Conservation (phyloP, 352 stramenopile species). For the Phytophthora fragariaefolia region DNA sequence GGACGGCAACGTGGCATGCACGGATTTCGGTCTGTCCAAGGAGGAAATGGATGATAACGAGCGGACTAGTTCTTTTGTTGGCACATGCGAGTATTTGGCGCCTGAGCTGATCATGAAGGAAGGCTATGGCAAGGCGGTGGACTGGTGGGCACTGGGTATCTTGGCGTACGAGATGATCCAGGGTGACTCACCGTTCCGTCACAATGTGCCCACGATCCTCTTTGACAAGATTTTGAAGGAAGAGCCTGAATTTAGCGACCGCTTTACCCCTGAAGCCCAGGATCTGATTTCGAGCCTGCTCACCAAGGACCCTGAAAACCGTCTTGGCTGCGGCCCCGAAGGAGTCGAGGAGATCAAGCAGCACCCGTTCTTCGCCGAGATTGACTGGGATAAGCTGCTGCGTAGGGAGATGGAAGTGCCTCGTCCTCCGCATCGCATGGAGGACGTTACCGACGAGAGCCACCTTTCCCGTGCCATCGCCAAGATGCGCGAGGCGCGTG, state of each 20-base stretch:
- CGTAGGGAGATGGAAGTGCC: constrained; percentile 67
- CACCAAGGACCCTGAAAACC: constrained; percentile 58
- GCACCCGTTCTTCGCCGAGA: constrained; percentile 72
- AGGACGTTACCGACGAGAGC: constrained; percentile 76
- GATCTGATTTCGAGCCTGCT: constrained; percentile 70
- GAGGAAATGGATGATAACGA: constrained; percentile 78
- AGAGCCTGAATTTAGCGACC: constrained; percentile 71
- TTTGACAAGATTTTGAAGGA: constrained; percentile 86
- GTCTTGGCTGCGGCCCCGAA: constrained; percentile 63
- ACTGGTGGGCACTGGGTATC: constrained; percentile 84
- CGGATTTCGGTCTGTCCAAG: constrained; percentile 79
- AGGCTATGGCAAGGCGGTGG: constrained; percentile 72
- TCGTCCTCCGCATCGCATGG: constrained; percentile 71
- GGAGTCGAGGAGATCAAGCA: constrained; percentile 77
- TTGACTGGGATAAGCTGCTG: constrained; percentile 74
- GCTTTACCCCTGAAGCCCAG: constrained; percentile 69
- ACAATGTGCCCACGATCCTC: constrained; percentile 67
- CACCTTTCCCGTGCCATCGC: constrained; percentile 67
- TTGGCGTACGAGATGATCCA: constrained; percentile 81
- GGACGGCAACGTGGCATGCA: constrained; percentile 74
- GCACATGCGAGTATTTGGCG: constrained; percentile 79
- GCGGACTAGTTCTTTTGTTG: constrained; percentile 70
- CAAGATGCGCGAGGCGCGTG: constrained; percentile 70
- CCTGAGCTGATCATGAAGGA: constrained; percentile 78
- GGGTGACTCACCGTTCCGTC: constrained; percentile 75